phyloP scores from a whole-genome alignment of 75 land plant species.

The Pseudotsuga menziesii region DNA sequence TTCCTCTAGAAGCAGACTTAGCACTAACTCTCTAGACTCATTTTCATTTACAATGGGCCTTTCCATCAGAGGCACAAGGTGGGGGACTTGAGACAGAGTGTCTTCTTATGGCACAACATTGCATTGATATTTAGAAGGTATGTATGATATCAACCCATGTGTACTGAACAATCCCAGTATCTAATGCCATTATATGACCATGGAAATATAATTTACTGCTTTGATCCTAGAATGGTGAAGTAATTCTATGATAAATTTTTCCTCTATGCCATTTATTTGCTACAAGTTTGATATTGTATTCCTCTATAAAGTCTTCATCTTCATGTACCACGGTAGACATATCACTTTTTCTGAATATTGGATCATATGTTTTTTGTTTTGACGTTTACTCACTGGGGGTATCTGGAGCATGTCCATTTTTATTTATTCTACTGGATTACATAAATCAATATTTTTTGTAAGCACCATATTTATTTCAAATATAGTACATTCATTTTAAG shows the following conservation, averaged over 20 bases:
- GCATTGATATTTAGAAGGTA: conserved; percentile 62
- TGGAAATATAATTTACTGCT: background rate
- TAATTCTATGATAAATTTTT: background rate
- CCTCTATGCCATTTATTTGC: background rate
- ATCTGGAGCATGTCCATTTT: background rate
- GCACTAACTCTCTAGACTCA: conserved; percentile 95
- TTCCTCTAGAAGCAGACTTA: conserved; percentile 94
- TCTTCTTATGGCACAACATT: conserved; percentile 46
- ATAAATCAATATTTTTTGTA: too few relatives aligned
- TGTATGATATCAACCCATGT: background rate
- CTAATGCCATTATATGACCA: background rate
- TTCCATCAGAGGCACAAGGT: conserved; percentile 71
- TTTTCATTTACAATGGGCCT: conserved; percentile 88
- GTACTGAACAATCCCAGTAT: background rate
- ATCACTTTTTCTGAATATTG: background rate
- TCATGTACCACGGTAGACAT: background rate
- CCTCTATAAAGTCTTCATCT: background rate
- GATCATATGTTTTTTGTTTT: background rate
- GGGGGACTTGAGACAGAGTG: conserved; percentile 67
- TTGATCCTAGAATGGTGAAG: background rate
- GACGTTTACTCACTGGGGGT: background rate
- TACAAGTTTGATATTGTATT: background rate
- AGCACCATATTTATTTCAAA: too few relatives aligned
- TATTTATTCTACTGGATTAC: background rate
- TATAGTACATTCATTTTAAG: too few relatives aligned